Conservation (phyloP, 1,139 yeast species). For the Blastobotrys raffinosifermentans region DNA sequence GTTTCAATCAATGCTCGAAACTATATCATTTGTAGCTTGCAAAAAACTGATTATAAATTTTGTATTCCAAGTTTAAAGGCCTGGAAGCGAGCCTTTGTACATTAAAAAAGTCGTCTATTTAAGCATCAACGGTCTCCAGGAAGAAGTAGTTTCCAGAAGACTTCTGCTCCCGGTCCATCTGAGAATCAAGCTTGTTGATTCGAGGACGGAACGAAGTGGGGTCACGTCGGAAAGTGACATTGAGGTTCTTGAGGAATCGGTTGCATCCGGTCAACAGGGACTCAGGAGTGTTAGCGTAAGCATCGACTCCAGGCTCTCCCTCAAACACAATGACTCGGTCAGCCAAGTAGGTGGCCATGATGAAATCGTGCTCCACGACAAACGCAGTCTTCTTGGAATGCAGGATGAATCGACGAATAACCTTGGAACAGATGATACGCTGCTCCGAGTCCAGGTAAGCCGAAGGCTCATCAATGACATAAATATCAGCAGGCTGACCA, state of each 20-base stretch:
- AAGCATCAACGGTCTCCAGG: constrained; percentile 56
- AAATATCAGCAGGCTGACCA: constrained; percentile 93
- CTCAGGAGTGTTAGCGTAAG: constrained; percentile 83
- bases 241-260: constrained; percentile 90
- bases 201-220: constrained; percentile 97
- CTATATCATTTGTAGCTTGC: too few relatives aligned
- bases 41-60: too few relatives aligned
- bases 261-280: constrained; percentile 94
- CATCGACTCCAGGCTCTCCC: constrained; percentile 82
- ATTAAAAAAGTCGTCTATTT: too few relatives aligned
- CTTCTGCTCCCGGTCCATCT: constrained; percentile 98
- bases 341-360: constrained; percentile 98
- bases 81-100: too few relatives aligned
- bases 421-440: constrained; percentile 98
- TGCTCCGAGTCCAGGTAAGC: constrained; percentile 99
- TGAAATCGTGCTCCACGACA: constrained; percentile 98
- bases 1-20: too few relatives aligned
- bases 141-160: constrained; percentile 88
- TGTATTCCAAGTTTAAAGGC: too few relatives aligned
- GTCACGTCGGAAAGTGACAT: constrained; percentile 98
- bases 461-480: constrained; percentile 96
- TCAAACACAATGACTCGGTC: constrained; percentile 98
- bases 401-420: constrained; percentile 90
- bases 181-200: constrained; percentile 94
- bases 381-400: constrained; percentile 98